A percentile compares a stretch with the other conserved stretches of the same genome.
Evolutionary conservation across 2,329 filamentous ascomycete genomes (phyloP).

Genomic region (Aspergillus sp.): DNA sequence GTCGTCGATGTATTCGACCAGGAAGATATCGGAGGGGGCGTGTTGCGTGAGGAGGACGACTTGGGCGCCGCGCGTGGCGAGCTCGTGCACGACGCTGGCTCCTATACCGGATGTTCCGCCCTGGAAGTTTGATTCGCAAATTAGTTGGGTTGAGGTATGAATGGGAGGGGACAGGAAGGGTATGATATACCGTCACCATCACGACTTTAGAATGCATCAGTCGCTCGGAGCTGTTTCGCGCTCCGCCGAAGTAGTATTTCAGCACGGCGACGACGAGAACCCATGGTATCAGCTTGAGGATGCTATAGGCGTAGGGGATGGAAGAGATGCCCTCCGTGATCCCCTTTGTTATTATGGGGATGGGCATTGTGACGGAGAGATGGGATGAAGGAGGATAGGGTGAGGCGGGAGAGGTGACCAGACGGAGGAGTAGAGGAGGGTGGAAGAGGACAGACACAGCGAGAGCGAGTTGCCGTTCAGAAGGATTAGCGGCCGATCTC

Average conservation of each 20-base stretch:
- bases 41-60: slow-evolving; percentile 85
- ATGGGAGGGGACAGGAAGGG: background rate
- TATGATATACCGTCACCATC: slow-evolving; percentile 72
- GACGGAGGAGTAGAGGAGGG: background rate
- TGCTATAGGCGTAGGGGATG: slow-evolving; percentile 54
- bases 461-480: background rate
- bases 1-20: slow-evolving; percentile 90
- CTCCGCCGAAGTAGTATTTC: slow-evolving; percentile 78
- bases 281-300: slow-evolving; percentile 55
- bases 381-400: background rate
- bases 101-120: slow-evolving; percentile 93
- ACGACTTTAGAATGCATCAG: slow-evolving; percentile 92
- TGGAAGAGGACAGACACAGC: background rate
- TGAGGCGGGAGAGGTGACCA: background rate
- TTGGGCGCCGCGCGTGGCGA: slow-evolving; percentile 83
- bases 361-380: slow-evolving; percentile 52
- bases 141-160: slow-evolving; percentile 1
- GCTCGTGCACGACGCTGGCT: slow-evolving; percentile 68
- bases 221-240: slow-evolving; percentile 71
- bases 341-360: slow-evolving; percentile 58
- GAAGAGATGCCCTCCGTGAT: slow-evolving; percentile 55
- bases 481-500: slow-evolving; percentile 23
- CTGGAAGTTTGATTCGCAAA: slow-evolving; percentile 38
- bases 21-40: slow-evolving; percentile 77
- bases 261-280: slow-evolving; percentile 54